Evolutionary conservation across 768 basidiomycete species (phyloP).

Genomic region (Lyophyllum semitale): DNA sequence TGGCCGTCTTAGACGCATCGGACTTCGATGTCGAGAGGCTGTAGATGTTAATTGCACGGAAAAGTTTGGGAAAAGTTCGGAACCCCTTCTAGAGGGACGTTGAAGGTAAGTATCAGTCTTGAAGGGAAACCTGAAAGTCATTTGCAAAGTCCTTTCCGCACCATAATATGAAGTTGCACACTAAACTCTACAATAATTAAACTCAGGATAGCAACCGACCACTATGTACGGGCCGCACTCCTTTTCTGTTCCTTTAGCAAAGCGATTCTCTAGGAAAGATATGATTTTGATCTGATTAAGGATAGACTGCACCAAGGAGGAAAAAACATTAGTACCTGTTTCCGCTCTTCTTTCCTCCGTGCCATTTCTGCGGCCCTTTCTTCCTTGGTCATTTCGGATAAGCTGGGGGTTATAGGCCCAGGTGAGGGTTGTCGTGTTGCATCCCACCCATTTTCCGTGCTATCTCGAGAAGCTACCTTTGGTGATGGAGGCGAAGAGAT

Average conservation of each 20-base stretch:
- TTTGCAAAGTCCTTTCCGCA: too few relatives aligned
- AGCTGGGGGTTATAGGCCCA: conserved; percentile 25
- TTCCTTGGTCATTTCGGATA: conserved; percentile 73
- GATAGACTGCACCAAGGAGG: background rate
- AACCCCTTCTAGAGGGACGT: too few relatives aligned
- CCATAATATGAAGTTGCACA: too few relatives aligned
- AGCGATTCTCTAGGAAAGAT: conserved; percentile 57
- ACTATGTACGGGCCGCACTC: conserved; percentile 33
- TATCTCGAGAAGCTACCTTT: conserved; percentile 25
- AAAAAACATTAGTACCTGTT: conserved; percentile 56
- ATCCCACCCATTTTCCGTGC: conserved; percentile 7
- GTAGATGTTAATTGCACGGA: conserved; percentile 5
- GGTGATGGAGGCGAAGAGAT: conserved; percentile 21
- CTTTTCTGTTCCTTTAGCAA: conserved; percentile 83
- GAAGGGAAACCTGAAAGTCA: too few relatives aligned
- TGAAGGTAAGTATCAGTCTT: too few relatives aligned
- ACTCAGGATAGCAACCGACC: conserved; percentile 13
- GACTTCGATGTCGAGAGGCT: conserved; percentile 13
- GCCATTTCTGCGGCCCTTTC: conserved; percentile 95
- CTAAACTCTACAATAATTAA: too few relatives aligned
- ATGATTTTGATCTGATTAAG: background rate
- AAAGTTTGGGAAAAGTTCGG: too few relatives aligned
- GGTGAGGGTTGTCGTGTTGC: conserved; percentile 12
- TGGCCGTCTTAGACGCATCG: conserved; percentile 17
- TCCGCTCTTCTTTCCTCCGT: conserved; percentile 87